These are phyloP conservation scores for Pseudocercospora crystallina DNA, from an alignment of 2,329 filamentous ascomycete species.

Conservation along the genomic window DNA sequence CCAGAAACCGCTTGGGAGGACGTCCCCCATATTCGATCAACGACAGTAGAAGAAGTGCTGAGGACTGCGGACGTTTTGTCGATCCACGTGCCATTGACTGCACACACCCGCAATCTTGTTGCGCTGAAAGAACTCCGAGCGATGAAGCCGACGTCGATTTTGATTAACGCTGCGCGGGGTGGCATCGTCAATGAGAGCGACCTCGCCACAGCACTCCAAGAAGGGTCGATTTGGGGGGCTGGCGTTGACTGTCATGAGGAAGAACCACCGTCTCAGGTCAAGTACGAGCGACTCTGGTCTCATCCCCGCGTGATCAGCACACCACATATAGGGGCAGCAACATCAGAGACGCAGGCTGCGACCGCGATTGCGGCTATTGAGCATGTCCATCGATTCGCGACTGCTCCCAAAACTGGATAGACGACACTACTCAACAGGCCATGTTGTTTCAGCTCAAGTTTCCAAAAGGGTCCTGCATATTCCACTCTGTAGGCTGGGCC, in stretches of 20 bases:
- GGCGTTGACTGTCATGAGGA: conserved; percentile 32
- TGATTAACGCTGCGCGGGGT: conserved; percentile 35
- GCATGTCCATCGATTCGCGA: conserved; percentile 1
- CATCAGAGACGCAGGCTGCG: conserved; percentile 38
- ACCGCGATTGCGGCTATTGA: conserved; percentile 40
- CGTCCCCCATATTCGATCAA: conserved; percentile 29
- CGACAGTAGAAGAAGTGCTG: conserved; percentile 31
- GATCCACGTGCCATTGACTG: conserved; percentile 34
- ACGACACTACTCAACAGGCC: background rate
- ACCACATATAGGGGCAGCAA: conserved; percentile 50
- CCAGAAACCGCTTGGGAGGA: conserved; percentile 25
- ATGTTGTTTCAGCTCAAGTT: background rate
- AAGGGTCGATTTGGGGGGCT: conserved; percentile 32
- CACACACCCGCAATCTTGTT: conserved; percentile 34
- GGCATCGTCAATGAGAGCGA: conserved; percentile 35
- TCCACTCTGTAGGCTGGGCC: conserved; percentile 8
- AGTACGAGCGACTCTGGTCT: conserved; percentile 29
- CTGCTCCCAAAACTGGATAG: background rate
- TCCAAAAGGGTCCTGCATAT: background rate
- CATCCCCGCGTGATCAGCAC: conserved; percentile 38
- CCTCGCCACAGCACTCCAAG: conserved; percentile 26
- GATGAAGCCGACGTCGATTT: conserved; percentile 32
- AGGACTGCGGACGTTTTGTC: conserved; percentile 34
- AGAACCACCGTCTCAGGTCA: conserved; percentile 31
- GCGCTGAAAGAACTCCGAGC: conserved; percentile 24